phyloP scores from a whole-genome alignment of 129 eudicot species.

The Ambrosia trifida region DNA sequence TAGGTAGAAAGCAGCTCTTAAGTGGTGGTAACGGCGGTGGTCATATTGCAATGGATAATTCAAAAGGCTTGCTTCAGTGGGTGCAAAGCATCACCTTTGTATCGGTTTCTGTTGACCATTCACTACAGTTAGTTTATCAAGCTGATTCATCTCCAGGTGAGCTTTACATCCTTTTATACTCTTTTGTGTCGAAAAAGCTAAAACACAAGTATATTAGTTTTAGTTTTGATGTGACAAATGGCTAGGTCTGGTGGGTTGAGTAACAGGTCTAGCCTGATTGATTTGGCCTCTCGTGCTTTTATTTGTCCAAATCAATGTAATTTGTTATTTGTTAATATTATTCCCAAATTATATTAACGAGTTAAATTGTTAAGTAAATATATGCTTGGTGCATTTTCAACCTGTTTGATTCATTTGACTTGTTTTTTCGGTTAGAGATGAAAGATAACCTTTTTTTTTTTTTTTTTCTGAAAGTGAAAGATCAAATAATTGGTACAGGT shows the following conservation, averaged over 20 bases:
- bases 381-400: not conserved
- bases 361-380: not conserved
- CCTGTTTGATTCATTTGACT: not conserved
- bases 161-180: conserved; percentile 2
- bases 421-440: not conserved
- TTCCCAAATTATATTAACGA: not conserved
- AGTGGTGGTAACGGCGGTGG: conserved; percentile 41
- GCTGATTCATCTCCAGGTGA: conserved; percentile 90
- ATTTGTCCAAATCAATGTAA: not conserved
- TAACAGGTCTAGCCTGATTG: not conserved
- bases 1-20: conserved; percentile 72
- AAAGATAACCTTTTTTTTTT: too few relatives aligned
- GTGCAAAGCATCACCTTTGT: conserved; percentile 96
- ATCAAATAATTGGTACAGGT: not conserved
- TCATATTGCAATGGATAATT: conserved; percentile 57
- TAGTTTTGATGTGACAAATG: not conserved
- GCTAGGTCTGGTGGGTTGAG: not conserved
- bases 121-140: conserved; percentile 73
- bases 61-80: conserved; percentile 95
- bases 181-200: not conserved
- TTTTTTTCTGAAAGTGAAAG: not conserved
- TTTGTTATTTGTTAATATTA: not conserved
- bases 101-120: conserved; percentile 77
- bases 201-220: not conserved
- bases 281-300: not conserved